Evolutionary conservation across 2,329 filamentous ascomycete genomes (phyloP), one percentile per base, ranked within the genome.

Genomic region (Fusarium longipes): DNA sequence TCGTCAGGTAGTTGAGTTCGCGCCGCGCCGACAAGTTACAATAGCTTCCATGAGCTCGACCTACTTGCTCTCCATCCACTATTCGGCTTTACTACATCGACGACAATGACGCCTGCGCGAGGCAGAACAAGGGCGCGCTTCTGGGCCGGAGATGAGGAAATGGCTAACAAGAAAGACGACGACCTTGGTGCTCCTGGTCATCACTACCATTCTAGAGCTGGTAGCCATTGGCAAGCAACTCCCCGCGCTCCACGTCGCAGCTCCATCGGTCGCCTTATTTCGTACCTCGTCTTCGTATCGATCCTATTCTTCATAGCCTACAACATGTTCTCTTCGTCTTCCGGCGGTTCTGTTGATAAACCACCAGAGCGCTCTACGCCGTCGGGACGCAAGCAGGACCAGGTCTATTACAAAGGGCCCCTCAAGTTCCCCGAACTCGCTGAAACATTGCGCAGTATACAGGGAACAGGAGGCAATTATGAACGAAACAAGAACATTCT

Each of bases 381-480:
- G 20, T 36, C 56, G 2, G 57, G 42, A 27, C 51, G 48, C 40
- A 62, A 57, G 24, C 44, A 39, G 18, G 62, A 65, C 50, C 59
- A 75, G 44, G 75, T 83, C 49, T 95, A 63, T 24, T 44, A 90
- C 76, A 87, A 89, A 65, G 93, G 92, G 1, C 86, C 86, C 3
- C 83, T 96, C 69, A 87, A 83, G 70, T 94, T 93, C 74, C 86
- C 85, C 70, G 78, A 86, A 12, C 84, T 97, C 39, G 86, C 86
- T 1, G 73, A 77, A 18, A 88, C 90, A 5, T 80, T 97, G 38
- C 86, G 89, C 39, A 83, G 81, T 14, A 86, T 90, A 40, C 76
- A 82, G 9, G 81, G 78, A 20, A 88, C 86, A 0, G 80, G 81
- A 25, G 89, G 89, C 6, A 77, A 78, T 47, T 80, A 80, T 52